Base-by-base conservation (phyloP, 306 rosid genomes). In the Pueraria montana region DNA sequence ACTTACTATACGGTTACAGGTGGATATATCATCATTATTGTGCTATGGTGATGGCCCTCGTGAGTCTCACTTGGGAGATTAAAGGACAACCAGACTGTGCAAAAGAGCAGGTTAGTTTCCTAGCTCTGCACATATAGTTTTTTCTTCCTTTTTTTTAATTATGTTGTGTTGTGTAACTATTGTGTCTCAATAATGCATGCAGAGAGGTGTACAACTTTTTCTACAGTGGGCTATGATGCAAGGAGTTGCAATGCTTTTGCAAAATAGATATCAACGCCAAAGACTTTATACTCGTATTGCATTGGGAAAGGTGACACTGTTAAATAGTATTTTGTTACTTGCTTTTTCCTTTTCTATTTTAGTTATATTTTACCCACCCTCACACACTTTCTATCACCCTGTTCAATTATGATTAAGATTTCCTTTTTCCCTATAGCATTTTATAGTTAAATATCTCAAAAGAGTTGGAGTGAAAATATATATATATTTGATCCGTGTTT, bases 211-310 rank as follows among this genome's bases (percentile, higher is more conserved):
- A 18, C 95, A 94, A 84, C 98, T 96, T 79, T 96, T 96, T 86
- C 88, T 96, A 61, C 97, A 92, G 76, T 96, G 99, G 99, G 99
- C 99, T 80, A 90, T 96, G 98, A 91, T 96, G 99, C 99, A 96
- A 89, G 99, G 99, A 81, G 89, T 96, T 61, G 97, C 99, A 71
- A 96, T 96, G 99, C 98, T 96, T 74, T 78, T 96, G 79, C 99
- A 96, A 82, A 96, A 96, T 84, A 91, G 99, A 92, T 96, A 96
- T 88, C 99, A 96, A 76, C 97, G 99, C 8, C 97, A 96, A 85
- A 91, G 99, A 83, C 97, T 96, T 65, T 96, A 96, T 80, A 96
- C 99, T 75, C 97, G 99, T 76, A 96, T 96, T 90, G 99, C 99
- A 4, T 82, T 96, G 77, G 99, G 99, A 88, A 96, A 96, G 99